Evolutionary conservation across 2,329 filamentous ascomycete genomes (phyloP).

Genomic region (Fusarium floridanum): DNA sequence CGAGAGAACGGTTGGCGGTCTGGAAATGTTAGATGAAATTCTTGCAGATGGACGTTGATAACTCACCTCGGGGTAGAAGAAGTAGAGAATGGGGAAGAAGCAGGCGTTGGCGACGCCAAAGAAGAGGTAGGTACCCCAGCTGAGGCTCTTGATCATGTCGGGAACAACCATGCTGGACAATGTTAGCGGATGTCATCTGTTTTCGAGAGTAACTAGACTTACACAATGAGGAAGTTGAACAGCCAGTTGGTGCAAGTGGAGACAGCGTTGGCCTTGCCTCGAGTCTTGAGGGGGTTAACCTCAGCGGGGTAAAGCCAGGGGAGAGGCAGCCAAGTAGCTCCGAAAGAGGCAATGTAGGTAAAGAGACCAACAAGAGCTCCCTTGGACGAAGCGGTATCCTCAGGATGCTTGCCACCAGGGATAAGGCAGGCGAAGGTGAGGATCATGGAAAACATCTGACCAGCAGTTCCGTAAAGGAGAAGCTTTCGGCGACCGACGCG

Average conservation of each 20-base stretch:
- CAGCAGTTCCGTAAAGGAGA: slow-evolving; percentile 59
- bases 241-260: slow-evolving; percentile 74
- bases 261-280: slow-evolving; percentile 63
- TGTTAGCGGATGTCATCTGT: neutral
- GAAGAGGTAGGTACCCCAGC: slow-evolving; percentile 63
- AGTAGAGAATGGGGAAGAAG: slow-evolving; percentile 65
- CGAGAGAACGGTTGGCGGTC: slow-evolving; percentile 58
- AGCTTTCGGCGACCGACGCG: slow-evolving; percentile 60
- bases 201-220: neutral
- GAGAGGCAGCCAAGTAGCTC: slow-evolving; percentile 73
- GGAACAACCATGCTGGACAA: slow-evolving; percentile 67
- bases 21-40: slow-evolving; percentile 28
- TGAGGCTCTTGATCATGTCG: slow-evolving; percentile 70
- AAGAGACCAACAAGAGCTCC: slow-evolving; percentile 77
- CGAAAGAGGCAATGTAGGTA: slow-evolving; percentile 77
- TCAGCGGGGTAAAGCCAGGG: slow-evolving; percentile 72
- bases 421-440: slow-evolving; percentile 74
- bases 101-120: slow-evolving; percentile 66
- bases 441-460: slow-evolving; percentile 69
- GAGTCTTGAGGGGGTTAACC: slow-evolving; percentile 64
- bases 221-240: slow-evolving; percentile 63
- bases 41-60: accelerated
- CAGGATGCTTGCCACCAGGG: slow-evolving; percentile 65
- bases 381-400: slow-evolving; percentile 66
- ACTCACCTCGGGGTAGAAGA: slow-evolving; percentile 57